phyloP scores from a whole-genome alignment of 2,329 filamentous ascomycete species.

The Sclerotinia spermophila region DNA sequence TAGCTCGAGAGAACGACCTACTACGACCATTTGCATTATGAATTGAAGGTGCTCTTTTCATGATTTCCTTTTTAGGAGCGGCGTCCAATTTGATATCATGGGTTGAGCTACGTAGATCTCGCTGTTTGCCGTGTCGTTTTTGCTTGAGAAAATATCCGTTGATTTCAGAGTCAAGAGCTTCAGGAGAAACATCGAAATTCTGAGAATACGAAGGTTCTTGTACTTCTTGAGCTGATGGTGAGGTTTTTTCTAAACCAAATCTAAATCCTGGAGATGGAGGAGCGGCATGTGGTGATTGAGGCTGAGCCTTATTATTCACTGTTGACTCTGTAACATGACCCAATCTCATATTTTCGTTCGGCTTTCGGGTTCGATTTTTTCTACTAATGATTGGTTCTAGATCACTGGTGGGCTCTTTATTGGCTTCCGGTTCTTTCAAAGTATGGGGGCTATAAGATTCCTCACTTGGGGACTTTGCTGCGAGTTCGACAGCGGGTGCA shows the following conservation, averaged over 20 bases:
- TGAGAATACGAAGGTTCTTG: slow-evolving; percentile 12
- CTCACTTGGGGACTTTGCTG: background rate
- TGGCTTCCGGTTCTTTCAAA: background rate
- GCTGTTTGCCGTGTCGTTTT: background rate
- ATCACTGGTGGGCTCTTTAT: background rate
- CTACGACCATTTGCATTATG: slow-evolving; percentile 4
- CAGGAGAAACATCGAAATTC: slow-evolving; percentile 13
- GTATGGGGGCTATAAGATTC: background rate
- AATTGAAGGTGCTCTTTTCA: slow-evolving; percentile 13
- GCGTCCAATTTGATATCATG: slow-evolving; percentile 3
- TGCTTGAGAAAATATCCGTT: slow-evolving; percentile 6
- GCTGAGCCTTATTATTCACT: background rate
- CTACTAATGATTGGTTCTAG: slow-evolving; percentile 14
- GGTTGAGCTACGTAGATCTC: background rate
- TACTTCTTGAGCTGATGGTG: background rate
- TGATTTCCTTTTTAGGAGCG: background rate
- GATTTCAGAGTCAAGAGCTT: background rate
- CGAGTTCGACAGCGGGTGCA: background rate
- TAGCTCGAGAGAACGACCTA: background rate
- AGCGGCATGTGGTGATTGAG: background rate
- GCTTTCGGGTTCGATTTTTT: slow-evolving; percentile 6
- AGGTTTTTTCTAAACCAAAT: slow-evolving; percentile 3
- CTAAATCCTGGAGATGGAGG: slow-evolving; percentile 15
- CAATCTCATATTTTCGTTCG: background rate
- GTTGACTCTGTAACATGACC: background rate